Evolutionary conservation across 306 rosid genomes (phyloP), one percentile per base, ranked within the genome.

Genomic region (Phaseolus lunatus): DNA sequence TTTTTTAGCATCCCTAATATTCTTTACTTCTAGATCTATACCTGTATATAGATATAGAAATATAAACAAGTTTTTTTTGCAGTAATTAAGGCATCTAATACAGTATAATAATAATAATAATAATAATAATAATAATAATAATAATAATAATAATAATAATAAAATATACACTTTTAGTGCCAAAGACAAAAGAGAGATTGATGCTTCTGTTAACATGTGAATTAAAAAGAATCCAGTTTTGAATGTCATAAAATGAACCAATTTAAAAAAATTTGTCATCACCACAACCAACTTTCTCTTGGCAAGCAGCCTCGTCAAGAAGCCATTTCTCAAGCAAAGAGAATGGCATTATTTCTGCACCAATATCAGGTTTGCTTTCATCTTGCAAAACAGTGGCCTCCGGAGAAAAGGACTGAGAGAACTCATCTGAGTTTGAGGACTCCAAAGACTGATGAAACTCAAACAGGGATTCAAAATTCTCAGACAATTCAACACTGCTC

Each of bases 301-400:
- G 91, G 26, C 37, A 58, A 44, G 50, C 80, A 23, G 84, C 82
- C 71, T 90, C 98, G 59, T 92, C 98, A 26, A 92, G 84, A 29
- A 94, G 84, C 97, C 98, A 94, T 61, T 94, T 85, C 87, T 94
- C 98, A 24, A 92, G 88, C 87, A 92, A 67, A 41, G 93, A 84
- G 20, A 92, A 72, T 0, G 91, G 97, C 85, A 85, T 72, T 4
- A 79, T 71, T 18, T 84, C 85, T 2, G 49, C 52, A 41, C 69
- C 58, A 11, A 62, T 50, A 59, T 82, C 76, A 1, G 86, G 87
- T 76, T 88, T 88, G 64, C 82, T 87, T 45, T 94, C 93, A 9
- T 76, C 90, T 76, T 84, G 93, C 70, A 88, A 83, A 75, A 86
- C 65, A 62, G 82, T 72, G 1, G 64, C 73, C 62, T 89, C 95